Percentiles rank a stretch among this genome's conserved stretches.
Conservation (phyloP, 371 early-diverging fungal species). For the Mortierella sp. region DNA sequence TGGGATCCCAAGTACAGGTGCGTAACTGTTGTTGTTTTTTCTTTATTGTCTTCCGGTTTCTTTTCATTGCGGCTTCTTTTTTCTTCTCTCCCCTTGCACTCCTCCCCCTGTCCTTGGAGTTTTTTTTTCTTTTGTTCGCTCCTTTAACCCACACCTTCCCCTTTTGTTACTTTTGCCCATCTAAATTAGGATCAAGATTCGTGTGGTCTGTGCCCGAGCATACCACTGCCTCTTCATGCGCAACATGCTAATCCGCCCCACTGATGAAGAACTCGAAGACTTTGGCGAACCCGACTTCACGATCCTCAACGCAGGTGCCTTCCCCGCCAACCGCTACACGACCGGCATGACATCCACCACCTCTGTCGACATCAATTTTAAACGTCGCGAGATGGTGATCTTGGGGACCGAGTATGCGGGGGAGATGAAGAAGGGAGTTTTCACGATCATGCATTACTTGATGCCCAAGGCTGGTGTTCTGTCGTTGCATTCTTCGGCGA, state of each 20-base stretch:
- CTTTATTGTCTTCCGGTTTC: neutral
- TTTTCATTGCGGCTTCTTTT: neutral
- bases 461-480: conserved; percentile 98
- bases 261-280: conserved; percentile 86
- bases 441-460: conserved; percentile 98
- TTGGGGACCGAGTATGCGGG: conserved; percentile 98
- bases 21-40: neutral
- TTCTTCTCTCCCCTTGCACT: neutral
- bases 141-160: neutral
- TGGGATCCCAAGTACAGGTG: conserved; percentile 96
- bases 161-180: too few relatives aligned
- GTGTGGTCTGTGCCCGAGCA: conserved; percentile 95
- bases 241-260: conserved; percentile 98
- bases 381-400: conserved; percentile 86
- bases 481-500: conserved; percentile 97
- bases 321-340: conserved; percentile 97
- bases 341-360: conserved; percentile 97
- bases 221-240: conserved; percentile 97
- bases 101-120: neutral
- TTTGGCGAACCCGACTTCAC: conserved; percentile 98
- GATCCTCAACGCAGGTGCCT: conserved; percentile 96
- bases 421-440: conserved; percentile 99
- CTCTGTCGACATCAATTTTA: conserved; percentile 92
- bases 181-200: conserved; percentile 81
- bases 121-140: too few relatives aligned